Evolutionary conservation across 441 rosid species (phyloP), one percentile per base, ranked within the genome.

Genomic region (Breynia disticha): DNA sequence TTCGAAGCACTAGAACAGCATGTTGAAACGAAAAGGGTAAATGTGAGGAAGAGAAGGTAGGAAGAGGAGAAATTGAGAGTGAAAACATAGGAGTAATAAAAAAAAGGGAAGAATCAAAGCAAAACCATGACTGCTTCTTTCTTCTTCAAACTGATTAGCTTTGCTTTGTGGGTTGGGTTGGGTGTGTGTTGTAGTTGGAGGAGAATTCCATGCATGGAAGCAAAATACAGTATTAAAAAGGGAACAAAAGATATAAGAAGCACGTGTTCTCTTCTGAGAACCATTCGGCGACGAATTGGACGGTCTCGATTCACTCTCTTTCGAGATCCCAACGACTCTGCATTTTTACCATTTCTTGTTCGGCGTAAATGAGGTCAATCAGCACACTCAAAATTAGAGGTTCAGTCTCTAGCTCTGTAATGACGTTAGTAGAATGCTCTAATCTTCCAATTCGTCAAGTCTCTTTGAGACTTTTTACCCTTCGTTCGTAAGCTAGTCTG

Each of bases 121-220:
- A 65, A 69, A 73, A 44, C 73, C 56, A 71, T 54, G 77, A 69
- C 73, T 71, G 59, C 64, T 62, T 79, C n/a, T n/a, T 24, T 76
- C 20, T 60, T 59, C 56, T 42, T 20, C 52, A 54, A 61, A 11
- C 11, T 7, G n/a, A n/a, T 7, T 16, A 19, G 37, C 24, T 49
- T 57, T 63, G 53, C 69, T 24, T n/a, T n/a, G n/a, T n/a, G n/a
- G n/a, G n/a, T n/a, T n/a, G n/a, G n/a, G 24, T 51, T 24, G 18
- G 12, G 53, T 50, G 53, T 50, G 86, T 68, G 72, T 64, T 69
- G 66, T 66, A 55, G 82, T 72, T 67, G 86, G 78, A 81, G 76
- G 81, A 81, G 87, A 83, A 76, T 76, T 81, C 78, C 87, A 86
- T 89, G 97, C 95, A 88, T 73, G 82, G 79, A 72, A 83, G 78